phyloP scores from a whole-genome alignment of 306 rosid genomes.

The Castanea mollissima region DNA sequence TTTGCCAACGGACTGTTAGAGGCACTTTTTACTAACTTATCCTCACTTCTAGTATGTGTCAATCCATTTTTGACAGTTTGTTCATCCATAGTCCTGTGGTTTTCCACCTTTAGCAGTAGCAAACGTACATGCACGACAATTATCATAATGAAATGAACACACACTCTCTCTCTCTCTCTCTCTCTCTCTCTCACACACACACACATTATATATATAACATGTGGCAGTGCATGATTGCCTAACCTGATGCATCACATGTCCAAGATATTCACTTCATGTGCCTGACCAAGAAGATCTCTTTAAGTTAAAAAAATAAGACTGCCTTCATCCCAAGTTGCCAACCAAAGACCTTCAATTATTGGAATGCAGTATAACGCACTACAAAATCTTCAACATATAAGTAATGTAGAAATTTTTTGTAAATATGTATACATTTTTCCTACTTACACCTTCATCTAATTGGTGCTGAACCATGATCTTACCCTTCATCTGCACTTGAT shows the following conservation, averaged over 20 bases:
- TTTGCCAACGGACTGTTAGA: slow-evolving; percentile 71
- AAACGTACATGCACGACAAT: not conserved
- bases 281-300: not conserved
- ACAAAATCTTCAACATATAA: not conserved
- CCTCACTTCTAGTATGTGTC: slow-evolving; percentile 52
- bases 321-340: slow-evolving; percentile 71
- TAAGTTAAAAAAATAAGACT: not conserved
- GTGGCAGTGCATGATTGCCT: not conserved
- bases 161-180: no score
- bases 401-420: not conserved
- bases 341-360: slow-evolving; percentile 28
- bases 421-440: not conserved
- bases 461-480: no score
- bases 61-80: slow-evolving; percentile 69
- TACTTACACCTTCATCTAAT: no score
- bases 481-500: no score
- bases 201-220: not conserved
- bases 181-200: no score
- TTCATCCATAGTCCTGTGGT: slow-evolving; percentile 46
- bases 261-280: not conserved
- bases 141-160: not conserved
- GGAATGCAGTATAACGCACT: not conserved
- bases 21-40: slow-evolving; percentile 58
- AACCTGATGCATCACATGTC: slow-evolving; percentile 10
- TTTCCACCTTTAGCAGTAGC: slow-evolving; percentile 37